phyloP scores from a whole-genome alignment of 2,329 filamentous ascomycete genomes.

The Ceratocystis harringtonii region DNA sequence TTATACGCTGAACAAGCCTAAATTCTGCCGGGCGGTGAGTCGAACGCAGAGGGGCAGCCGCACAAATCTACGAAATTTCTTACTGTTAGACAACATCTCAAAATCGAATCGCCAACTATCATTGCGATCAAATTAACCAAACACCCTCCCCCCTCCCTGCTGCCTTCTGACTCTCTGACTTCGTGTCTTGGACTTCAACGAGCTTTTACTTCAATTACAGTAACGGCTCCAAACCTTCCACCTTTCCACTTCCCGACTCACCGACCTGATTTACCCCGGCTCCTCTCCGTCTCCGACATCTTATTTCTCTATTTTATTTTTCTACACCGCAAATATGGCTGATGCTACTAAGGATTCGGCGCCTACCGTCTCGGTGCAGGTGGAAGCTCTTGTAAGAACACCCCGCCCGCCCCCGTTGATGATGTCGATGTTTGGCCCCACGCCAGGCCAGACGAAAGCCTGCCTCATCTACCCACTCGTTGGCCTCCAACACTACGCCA shows the following conservation, averaged over 20 bases:
- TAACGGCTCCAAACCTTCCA: neutral
- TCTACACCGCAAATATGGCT: slow-evolving; percentile 32
- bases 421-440: slow-evolving; percentile 23
- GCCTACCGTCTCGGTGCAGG: slow-evolving; percentile 74
- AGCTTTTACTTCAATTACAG: neutral
- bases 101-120: slow-evolving; percentile 14
- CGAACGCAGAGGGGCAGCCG: slow-evolving; percentile 15
- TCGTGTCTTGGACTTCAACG: neutral
- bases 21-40: slow-evolving; percentile 17
- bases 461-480: slow-evolving; percentile 16
- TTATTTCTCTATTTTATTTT: neutral
- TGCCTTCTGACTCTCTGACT: neutral
- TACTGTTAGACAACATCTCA: slow-evolving; percentile 13
- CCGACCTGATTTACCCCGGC: neutral
- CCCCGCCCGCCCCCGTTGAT: neutral
- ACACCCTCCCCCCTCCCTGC: neutral
- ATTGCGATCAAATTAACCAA: slow-evolving; percentile 12
- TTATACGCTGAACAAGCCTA: neutral
- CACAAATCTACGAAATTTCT: slow-evolving; percentile 17
- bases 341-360: slow-evolving; percentile 44
- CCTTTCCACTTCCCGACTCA: neutral
- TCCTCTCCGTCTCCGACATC: neutral
- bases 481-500: neutral
- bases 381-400: slow-evolving; percentile 73
- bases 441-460: slow-evolving; percentile 20